Evolutionary conservation across 2,329 filamentous ascomycete genomes (phyloP), one percentile per base, ranked within the genome.

Genomic region (Hymenoscyphus albidus): DNA sequence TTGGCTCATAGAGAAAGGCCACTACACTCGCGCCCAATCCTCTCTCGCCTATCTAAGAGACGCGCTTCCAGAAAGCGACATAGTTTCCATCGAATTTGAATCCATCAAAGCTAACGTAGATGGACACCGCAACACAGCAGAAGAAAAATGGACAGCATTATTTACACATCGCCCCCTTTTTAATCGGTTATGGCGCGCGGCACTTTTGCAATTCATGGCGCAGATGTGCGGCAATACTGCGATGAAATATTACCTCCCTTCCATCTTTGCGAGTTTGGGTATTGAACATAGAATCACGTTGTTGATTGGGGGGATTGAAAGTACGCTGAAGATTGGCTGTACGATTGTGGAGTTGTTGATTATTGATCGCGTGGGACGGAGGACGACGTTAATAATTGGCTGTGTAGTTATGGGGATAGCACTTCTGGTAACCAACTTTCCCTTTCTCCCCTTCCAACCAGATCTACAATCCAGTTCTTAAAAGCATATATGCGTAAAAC

Each of bases 241-340:
- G 2, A 85, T 86, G 78, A 86, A 86, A 69, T 86, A 86, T 69
- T 86, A 86, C 68, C 77, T 86, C 0, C 84, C 84, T 0, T 80
- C 79, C 0, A 80, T 85, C 9, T 81, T 86, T 64, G 73, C 77
- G 61, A 79, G 79, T 2, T 74, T 86, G 1, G 84, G 85, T 0
- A 73, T 86, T 1, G 75, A 76, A 44, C 79, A 78, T 5, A 78
- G 80, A 9, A 64, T 82, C 16, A 79, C 82, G 1, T 74, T 87
- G 55, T 76, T 86, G 74, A 81, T 81, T 0, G 81, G 82, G 5
- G 83, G 83, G 1, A 81, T 84, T 39, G 84, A 86, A 72, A 84
- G 81, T 68, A 85, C 83, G 0, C 71, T 83, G 6, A 86, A 86
- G 72, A 84, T 86, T 48, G 82, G 77, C 2, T 84, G 83, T 73